Evolutionary conservation across 208 protist genomes (phyloP).

Genomic region (Crithidia brevicula): DNA sequence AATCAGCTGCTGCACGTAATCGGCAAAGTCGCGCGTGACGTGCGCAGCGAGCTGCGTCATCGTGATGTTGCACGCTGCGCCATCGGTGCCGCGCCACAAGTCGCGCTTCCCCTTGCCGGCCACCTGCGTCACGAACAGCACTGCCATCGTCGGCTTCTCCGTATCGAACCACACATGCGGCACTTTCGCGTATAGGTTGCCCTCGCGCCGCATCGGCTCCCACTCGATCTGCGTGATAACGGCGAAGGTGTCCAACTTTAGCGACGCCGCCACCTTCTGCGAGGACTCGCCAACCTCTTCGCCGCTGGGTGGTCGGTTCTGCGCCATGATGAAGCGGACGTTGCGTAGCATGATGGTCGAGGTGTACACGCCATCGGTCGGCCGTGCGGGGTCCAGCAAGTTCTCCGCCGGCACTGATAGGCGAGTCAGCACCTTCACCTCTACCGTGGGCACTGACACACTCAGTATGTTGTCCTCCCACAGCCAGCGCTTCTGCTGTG

Average conservation of each 20-base stretch:
- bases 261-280: slow-evolving; percentile 51
- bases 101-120: slow-evolving; percentile 57
- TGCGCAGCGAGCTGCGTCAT: slow-evolving; percentile 51
- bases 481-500: slow-evolving; percentile 83
- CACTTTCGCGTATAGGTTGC: slow-evolving; percentile 59
- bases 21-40: slow-evolving; percentile 74
- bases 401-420: slow-evolving; percentile 63
- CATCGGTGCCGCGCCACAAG: slow-evolving; percentile 53
- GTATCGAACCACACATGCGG: slow-evolving; percentile 63
- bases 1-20: slow-evolving; percentile 50
- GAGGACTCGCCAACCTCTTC: slow-evolving; percentile 43
- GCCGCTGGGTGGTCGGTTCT: slow-evolving; percentile 57
- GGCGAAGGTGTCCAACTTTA: slow-evolving; percentile 57
- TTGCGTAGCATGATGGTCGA: slow-evolving; percentile 51
- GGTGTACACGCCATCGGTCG: slow-evolving; percentile 64
- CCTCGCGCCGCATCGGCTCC: slow-evolving; percentile 71
- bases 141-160: slow-evolving; percentile 62
- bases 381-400: slow-evolving; percentile 11
- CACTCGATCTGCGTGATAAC: slow-evolving; percentile 81
- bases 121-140: slow-evolving; percentile 56
- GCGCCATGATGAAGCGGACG: slow-evolving; percentile 56
- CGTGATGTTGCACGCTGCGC: slow-evolving; percentile 62
- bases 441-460: slow-evolving; percentile 59
- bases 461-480: slow-evolving; percentile 75
- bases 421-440: slow-evolving; percentile 68